Evolutionary conservation across 805 yeast genomes (phyloP).

Genomic region (Yarrowia sp.): DNA sequence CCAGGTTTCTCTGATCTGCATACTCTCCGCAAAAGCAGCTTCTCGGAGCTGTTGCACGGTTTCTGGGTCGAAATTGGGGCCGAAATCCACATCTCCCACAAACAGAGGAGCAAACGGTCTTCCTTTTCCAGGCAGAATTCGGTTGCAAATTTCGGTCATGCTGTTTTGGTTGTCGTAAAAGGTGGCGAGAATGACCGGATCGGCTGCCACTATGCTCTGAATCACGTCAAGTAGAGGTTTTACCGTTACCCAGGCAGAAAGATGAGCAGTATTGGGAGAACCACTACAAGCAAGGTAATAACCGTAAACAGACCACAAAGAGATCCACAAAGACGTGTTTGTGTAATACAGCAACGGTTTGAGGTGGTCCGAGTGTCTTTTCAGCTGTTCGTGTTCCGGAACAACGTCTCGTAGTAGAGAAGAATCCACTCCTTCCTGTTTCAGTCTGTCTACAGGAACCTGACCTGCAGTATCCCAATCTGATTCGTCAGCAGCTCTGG

Average conservation of each 20-base stretch:
- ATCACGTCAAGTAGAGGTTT: neutral
- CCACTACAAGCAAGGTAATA: constrained; percentile 3
- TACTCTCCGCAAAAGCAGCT: neutral
- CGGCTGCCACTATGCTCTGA: neutral
- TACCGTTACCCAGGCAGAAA: neutral
- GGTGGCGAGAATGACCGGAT: neutral
- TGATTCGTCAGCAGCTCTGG: neutral
- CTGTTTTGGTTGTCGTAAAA: neutral
- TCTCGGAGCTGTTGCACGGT: neutral
- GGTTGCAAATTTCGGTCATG: neutral
- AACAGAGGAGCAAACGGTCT: neutral
- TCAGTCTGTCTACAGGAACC: neutral
- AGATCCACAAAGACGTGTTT: neutral
- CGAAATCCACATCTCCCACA: neutral
- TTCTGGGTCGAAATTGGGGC: neutral
- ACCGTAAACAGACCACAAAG: neutral
- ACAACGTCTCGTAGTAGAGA: neutral
- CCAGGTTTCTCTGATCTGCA: neutral
- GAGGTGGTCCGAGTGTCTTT: neutral
- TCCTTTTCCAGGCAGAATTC: neutral
- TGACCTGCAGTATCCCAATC: neutral
- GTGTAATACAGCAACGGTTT: neutral
- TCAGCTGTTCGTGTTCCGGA: neutral
- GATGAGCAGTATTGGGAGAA: neutral
- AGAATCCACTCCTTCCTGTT: neutral